Base-by-base conservation (phyloP, 1,284 basidiomycete genomes). In the Amylostereum chailletii region DNA sequence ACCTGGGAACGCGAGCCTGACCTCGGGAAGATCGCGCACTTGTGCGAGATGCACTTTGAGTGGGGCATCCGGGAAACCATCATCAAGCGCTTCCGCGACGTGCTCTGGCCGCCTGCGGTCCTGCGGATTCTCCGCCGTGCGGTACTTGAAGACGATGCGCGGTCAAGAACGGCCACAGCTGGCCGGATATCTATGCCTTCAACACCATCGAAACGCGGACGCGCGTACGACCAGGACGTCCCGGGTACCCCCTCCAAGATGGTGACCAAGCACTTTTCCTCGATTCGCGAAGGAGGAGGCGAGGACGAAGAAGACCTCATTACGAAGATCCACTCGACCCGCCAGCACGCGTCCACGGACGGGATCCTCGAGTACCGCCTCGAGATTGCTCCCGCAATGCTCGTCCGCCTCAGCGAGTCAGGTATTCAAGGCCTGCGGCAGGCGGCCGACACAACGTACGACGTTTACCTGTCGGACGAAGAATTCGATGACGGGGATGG, bases 41-140 rank as follows among this genome's bases (percentile, higher is more conserved):
- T 83, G 1, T 94, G 90, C 67, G 91, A 94, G 63, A 72, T 81
- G 45, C 88, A 84, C 60, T 94, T 94, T 57, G 91, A 94, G 60
- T 94, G 91, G 91, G 91, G 90, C 0, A 82, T 88, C 42, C 80
- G 75, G 54, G 85, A 90, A 46, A 70, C 77, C 4, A 86, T 91
- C 53, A 74, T 90, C 55, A 86, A 88, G 54, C 79, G 87, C 5
- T 90, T 90, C 60, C 71, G 84, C 54, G 88, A 80, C 0, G 74
- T 89, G 4, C 72, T 91, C 26, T 90, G 88, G 86, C 79, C 77
- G 4, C 76, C 80, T 0, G 72, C 76, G 7, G 75, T 85, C 10
- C 69, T 84, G 39, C 74, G 87, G 32, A 79, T 83, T 37, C 63
- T 90, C 34, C 73, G 87, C 6, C 47, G 46, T 19, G 48, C 26